Percentiles rank a stretch among this genome's conserved stretches.
These are phyloP conservation scores for Microcos paniculata DNA, from an alignment of 345 rosid genomes.

Conservation along the genomic window DNA sequence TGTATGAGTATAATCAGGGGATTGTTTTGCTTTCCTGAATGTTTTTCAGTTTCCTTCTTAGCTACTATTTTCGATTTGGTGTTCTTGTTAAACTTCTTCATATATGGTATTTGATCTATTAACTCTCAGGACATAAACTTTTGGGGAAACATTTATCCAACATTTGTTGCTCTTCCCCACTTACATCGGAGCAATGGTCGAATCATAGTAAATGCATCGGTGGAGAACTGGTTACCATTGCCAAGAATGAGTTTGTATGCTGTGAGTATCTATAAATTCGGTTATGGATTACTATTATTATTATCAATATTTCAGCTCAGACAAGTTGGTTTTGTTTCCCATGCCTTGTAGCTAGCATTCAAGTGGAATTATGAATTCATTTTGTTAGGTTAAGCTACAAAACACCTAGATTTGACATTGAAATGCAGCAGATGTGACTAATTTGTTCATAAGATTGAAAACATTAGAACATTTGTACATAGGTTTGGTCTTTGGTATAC, in stretches of 20 bases:
- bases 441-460: neutral
- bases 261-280: constrained; percentile 38
- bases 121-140: constrained; percentile 72
- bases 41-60: neutral
- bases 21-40: neutral
- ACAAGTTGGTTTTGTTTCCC: neutral
- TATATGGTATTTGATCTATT: neutral
- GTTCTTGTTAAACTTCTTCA: neutral
- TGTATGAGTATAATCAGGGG: neutral
- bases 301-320: neutral
- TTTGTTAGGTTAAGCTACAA: neutral
- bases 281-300: neutral
- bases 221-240: constrained; percentile 84
- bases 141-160: constrained; percentile 94
- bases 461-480: too few relatives aligned
- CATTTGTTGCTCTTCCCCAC: constrained; percentile 72
- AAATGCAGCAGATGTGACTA: neutral
- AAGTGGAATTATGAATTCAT: too few relatives aligned
- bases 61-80: neutral
- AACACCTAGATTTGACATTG: neutral
- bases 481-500: neutral
- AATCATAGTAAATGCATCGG: constrained; percentile 75
- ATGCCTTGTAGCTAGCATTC: neutral
- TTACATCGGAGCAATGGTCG: constrained; percentile 66
- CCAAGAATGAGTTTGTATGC: constrained; percentile 90